Conservation (phyloP, 352 stramenopile genomes). For the Pythium utonaiense region DNA sequence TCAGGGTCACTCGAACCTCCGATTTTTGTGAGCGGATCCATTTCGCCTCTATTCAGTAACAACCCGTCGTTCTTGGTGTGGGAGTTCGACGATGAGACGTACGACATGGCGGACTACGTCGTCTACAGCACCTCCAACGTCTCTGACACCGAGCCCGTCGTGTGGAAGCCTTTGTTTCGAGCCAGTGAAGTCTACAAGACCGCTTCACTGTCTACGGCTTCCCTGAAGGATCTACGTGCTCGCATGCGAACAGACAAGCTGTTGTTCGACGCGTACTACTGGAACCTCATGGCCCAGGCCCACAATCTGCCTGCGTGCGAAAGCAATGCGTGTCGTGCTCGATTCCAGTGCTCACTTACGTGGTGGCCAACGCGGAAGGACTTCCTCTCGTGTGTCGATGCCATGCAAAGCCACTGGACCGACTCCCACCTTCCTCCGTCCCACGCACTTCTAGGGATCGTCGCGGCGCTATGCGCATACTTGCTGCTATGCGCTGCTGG, state of each 20-base stretch:
- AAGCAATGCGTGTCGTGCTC: slow-evolving; percentile 39
- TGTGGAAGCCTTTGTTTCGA: slow-evolving; percentile 58
- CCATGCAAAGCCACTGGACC: not conserved
- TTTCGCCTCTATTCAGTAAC: slow-evolving; percentile 89
- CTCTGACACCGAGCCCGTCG: slow-evolving; percentile 24
- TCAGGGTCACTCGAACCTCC: slow-evolving; percentile 26
- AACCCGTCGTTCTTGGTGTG: slow-evolving; percentile 90
- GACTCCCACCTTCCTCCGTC: not conserved
- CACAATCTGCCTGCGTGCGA: slow-evolving; percentile 40
- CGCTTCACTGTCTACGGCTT: slow-evolving; percentile 34
- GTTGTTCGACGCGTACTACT: slow-evolving; percentile 73
- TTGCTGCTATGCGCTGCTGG: not conserved
- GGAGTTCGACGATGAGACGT: slow-evolving; percentile 61
- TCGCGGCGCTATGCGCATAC: not conserved
- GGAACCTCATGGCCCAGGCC: slow-evolving; percentile 81
- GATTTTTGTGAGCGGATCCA: slow-evolving; percentile 78
- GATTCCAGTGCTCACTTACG: slow-evolving; percentile 66
- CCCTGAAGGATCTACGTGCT: slow-evolving; percentile 44
- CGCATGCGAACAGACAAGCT: slow-evolving; percentile 42
- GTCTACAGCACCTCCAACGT: slow-evolving; percentile 75
- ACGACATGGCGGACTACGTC: slow-evolving; percentile 67
- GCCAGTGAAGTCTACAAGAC: slow-evolving; percentile 58
- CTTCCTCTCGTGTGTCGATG: slow-evolving; percentile 58
- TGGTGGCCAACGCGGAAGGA: slow-evolving; percentile 79
- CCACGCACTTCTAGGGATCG: not conserved